phyloP scores from a whole-genome alignment of 164 flowering plant species.

The Umbilicus rupestris region DNA sequence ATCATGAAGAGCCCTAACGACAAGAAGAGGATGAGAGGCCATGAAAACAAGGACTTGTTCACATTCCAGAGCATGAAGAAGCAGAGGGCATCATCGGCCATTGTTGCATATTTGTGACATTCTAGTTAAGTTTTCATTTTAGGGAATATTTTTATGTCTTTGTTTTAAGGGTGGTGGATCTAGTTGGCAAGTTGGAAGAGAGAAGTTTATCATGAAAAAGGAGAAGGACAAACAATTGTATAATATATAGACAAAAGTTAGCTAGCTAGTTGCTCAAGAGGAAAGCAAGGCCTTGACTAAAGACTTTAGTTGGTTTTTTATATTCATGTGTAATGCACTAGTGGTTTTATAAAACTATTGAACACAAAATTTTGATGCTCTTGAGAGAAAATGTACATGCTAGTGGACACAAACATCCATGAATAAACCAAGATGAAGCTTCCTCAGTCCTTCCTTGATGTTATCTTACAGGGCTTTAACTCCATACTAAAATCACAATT shows the following conservation, averaged over 20 bases:
- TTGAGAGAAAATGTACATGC: not conserved
- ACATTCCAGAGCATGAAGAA: not conserved
- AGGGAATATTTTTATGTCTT: not conserved
- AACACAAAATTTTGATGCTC: not conserved
- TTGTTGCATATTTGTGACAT: conserved; percentile 4
- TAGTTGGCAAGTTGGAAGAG: not conserved
- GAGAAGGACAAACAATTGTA: not conserved
- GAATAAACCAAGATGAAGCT: conserved; percentile 1
- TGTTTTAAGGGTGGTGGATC: conserved; percentile 4
- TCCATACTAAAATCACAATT: not conserved
- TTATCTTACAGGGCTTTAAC: not conserved
- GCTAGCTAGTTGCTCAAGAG: not conserved
- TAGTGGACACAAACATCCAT: conserved; percentile 1
- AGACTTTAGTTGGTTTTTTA: not conserved
- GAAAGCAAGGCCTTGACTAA: not conserved
- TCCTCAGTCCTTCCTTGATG: not conserved
- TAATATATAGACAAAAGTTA: not conserved
- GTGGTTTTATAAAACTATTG: not conserved
- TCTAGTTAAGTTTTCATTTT: not conserved
- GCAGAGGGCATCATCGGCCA: not conserved
- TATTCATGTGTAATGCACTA: not conserved
- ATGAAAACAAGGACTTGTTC: not conserved
- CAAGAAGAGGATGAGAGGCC: not conserved
- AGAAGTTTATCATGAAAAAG: not conserved
- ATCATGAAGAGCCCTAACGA: not conserved